A percentile compares a stretch with the other conserved stretches of the same genome.
phyloP scores from a whole-genome alignment of 2,329 filamentous ascomycete genomes.

The Epichloe typhina region DNA sequence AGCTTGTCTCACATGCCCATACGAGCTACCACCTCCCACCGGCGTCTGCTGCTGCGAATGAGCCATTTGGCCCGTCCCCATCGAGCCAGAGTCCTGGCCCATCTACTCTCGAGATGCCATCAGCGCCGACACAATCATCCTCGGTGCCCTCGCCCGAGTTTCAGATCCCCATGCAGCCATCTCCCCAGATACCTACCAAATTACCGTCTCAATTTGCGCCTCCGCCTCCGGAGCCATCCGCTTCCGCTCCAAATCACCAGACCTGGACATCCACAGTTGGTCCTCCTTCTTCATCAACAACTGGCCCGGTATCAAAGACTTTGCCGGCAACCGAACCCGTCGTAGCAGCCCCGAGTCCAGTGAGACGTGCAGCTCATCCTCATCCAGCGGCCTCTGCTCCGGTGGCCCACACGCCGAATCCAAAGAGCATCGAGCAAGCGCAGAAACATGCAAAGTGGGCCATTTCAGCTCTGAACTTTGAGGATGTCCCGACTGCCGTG shows the following conservation, averaged over 20 bases:
- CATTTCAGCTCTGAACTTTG: constrained; percentile 91
- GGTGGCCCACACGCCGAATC: constrained; percentile 10
- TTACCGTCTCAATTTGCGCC: constrained; percentile 13
- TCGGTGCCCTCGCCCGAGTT: constrained; percentile 6
- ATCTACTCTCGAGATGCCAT: constrained; percentile 10
- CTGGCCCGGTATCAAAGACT: not conserved
- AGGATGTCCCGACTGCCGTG: constrained; percentile 83
- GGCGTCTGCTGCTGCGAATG: constrained; percentile 5
- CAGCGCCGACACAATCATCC: constrained; percentile 9
- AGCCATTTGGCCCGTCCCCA: constrained; percentile 23
- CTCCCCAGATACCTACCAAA: constrained; percentile 16
- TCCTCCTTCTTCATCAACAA: constrained; percentile 1
- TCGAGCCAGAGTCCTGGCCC: constrained; percentile 17
- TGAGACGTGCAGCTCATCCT: not conserved
- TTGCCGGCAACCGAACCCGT: not conserved
- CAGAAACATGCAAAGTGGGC: constrained; percentile 97
- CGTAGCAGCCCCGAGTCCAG: constrained; percentile 5
- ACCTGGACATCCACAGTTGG: constrained; percentile 8
- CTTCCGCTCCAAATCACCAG: constrained; percentile 3
- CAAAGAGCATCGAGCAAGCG: constrained; percentile 58
- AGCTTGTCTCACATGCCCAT: constrained; percentile 12
- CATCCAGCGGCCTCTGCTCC: constrained; percentile 5
- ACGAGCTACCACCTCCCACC: constrained; percentile 22
- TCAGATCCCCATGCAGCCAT: constrained; percentile 16
- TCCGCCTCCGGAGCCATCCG: constrained; percentile 9